These are phyloP conservation scores for Nothophaeocryptopus gaeumannii DNA, from an alignment of 2,329 filamentous ascomycete genomes.

Conservation along the genomic window DNA sequence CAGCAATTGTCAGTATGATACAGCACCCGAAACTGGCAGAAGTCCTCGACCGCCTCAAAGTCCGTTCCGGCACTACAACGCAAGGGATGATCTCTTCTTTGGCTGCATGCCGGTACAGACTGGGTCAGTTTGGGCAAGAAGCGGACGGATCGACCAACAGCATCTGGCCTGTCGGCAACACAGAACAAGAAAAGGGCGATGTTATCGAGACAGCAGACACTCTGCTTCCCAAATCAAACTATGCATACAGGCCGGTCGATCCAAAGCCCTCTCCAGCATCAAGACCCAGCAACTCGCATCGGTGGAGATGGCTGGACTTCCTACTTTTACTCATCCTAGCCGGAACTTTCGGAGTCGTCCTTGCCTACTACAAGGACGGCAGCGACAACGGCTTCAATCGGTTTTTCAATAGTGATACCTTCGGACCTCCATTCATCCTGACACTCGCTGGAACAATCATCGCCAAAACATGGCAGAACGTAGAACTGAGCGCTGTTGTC, in stretches of 20 bases:
- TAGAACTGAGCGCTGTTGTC: constrained; percentile 14
- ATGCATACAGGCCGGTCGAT: too few relatives aligned
- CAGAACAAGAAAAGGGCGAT: too few relatives aligned
- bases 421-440: constrained; percentile 21
- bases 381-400: constrained; percentile 15
- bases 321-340: constrained; percentile 6
- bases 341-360: constrained; percentile 13
- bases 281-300: neutral
- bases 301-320: constrained; percentile 7
- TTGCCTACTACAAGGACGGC: constrained; percentile 18
- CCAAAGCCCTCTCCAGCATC: too few relatives aligned
- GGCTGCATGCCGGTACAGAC: constrained; percentile 12
- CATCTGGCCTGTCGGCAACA: neutral
- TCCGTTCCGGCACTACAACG: constrained; percentile 4
- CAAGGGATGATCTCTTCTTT: constrained; percentile 10
- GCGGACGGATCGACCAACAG: constrained; percentile 4
- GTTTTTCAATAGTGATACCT: constrained; percentile 18
- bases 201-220: too few relatives aligned
- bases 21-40: constrained; percentile 16
- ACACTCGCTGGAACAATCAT: constrained; percentile 13
- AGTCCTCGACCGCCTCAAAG: constrained; percentile 13
- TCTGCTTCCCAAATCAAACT: too few relatives aligned
- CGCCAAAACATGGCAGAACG: constrained; percentile 10
- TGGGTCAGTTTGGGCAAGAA: constrained; percentile 9
- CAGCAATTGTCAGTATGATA: constrained; percentile 17